Conservation (phyloP, 2,329 filamentous ascomycete genomes). For the Periconia digitata region DNA sequence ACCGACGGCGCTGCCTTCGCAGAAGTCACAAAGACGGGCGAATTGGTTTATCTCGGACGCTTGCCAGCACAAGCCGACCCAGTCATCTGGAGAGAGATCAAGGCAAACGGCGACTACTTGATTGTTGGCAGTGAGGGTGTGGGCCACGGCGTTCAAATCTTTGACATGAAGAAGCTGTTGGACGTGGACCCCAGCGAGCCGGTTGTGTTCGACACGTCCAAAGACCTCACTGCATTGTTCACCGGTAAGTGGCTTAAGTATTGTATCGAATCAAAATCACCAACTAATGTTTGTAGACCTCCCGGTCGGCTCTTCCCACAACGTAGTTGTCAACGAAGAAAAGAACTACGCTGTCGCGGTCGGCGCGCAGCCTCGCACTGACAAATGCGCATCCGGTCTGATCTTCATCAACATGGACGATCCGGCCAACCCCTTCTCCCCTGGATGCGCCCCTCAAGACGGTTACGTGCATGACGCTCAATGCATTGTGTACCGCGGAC, state of each 20-base stretch:
- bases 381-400: conserved; percentile 53
- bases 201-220: conserved; percentile 29
- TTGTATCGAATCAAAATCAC: neutral
- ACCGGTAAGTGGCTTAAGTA: conserved; percentile 10
- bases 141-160: conserved; percentile 61
- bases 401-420: conserved; percentile 62
- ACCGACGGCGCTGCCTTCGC: conserved; percentile 59
- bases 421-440: conserved; percentile 46
- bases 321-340: conserved; percentile 40
- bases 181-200: conserved; percentile 36
- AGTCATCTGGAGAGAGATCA: conserved; percentile 58
- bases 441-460: conserved; percentile 58
- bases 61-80: conserved; percentile 50
- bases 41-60: conserved; percentile 56
- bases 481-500: conserved; percentile 59
- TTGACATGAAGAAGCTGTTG: conserved; percentile 55
- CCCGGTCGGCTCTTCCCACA: conserved; percentile 36
- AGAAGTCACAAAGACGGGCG: conserved; percentile 52
- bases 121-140: conserved; percentile 44
- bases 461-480: conserved; percentile 65
- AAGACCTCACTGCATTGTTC: conserved; percentile 33
- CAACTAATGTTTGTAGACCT: conserved; percentile 18
- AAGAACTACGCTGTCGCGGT: conserved; percentile 38
- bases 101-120: conserved; percentile 43
- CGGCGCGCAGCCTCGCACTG: conserved; percentile 32